Evolutionary conservation across 306 rosid species (phyloP), one percentile per base, ranked within the genome.

Genomic region (Mimosa bimucronata): DNA sequence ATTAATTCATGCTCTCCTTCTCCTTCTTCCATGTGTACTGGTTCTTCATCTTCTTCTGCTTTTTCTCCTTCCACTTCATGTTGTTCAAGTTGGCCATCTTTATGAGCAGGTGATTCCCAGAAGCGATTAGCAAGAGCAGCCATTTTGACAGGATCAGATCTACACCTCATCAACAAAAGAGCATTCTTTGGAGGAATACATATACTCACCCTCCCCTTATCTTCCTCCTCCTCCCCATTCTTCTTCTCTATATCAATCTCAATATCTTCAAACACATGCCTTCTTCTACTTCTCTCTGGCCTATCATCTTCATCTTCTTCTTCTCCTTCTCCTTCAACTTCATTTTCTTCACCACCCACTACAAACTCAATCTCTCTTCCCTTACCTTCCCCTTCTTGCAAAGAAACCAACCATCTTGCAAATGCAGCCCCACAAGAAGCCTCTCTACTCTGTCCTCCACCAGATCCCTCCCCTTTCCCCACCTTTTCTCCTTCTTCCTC

Each of bases 131-230:
- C 97, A n/a, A 95, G 88, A 41, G 95, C 98, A 4, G 98, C 99
- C 99, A 93, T 89, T 84, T 90, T 95, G 26, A 93, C 97, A 45
- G 99, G 99, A 85, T 95, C 99, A 88, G 98, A 95, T 90, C 99
- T 91, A 21, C 99, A 93, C 85, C 99, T 90, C 99, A 95, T 95
- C 29, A 95, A 84, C 82, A 95, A 80, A 48, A 95, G 86, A 75
- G 97, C 99, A 86, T 95, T 95, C 83, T 95, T 95, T 0, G 99
- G 99, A 34, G 98, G 99, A 48, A 93, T 69, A 48, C 97, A 95
- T 13, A 89, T 52, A 31, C 97, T 88, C 10, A 89, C 94, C 62
- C 93, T 86, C 0, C 76, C 87, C 74, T 93, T 88, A 29, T 89
- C 94, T 55, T 87, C 85, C n/a, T 80, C 86, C n/a, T 19, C 74